A percentile compares a stretch with the other conserved stretches of the same genome.
Conservation (phyloP, 345 rosid genomes). For the Populus simonii region DNA sequence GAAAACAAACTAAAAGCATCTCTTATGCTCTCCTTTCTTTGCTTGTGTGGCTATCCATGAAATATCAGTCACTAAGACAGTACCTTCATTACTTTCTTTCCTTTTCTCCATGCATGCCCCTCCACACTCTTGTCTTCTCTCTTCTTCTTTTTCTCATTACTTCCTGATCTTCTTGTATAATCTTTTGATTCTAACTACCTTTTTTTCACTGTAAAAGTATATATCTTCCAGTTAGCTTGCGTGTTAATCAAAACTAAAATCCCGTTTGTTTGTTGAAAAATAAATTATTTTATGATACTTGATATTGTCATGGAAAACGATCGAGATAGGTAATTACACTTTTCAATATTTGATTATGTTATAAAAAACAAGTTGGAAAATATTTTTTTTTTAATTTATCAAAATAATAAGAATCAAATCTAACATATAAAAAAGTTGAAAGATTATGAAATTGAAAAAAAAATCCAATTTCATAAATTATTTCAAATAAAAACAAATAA, state of each 20-base stretch:
- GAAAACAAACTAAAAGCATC: background rate
- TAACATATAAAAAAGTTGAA: background rate
- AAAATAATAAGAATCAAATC: too few species aligned
- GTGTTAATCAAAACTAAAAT: too few species aligned
- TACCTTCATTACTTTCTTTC: background rate
- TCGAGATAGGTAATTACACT: too few species aligned
- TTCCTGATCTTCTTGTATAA: background rate
- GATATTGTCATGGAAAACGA: too few species aligned
- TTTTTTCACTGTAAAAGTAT: too few species aligned
- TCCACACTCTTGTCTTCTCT: background rate
- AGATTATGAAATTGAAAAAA: background rate
- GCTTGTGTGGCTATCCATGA: slow-evolving; percentile 6
- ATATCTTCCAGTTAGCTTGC: too few species aligned
- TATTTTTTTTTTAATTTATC: too few species aligned
- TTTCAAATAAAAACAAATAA: too few species aligned
- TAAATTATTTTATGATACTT: too few species aligned
- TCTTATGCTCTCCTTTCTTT: background rate
- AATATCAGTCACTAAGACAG: slow-evolving; percentile 2
- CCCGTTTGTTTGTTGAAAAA: rapidly evolving
- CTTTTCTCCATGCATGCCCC: background rate
- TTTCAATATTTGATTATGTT: too few species aligned
- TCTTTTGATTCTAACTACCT: background rate
- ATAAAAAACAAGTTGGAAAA: too few species aligned
- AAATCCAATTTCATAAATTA: too few species aligned
- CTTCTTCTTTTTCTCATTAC: background rate